phyloP scores from a whole-genome alignment of 495 filamentous ascomycete genomes.

The Aspergillus hancockii region DNA sequence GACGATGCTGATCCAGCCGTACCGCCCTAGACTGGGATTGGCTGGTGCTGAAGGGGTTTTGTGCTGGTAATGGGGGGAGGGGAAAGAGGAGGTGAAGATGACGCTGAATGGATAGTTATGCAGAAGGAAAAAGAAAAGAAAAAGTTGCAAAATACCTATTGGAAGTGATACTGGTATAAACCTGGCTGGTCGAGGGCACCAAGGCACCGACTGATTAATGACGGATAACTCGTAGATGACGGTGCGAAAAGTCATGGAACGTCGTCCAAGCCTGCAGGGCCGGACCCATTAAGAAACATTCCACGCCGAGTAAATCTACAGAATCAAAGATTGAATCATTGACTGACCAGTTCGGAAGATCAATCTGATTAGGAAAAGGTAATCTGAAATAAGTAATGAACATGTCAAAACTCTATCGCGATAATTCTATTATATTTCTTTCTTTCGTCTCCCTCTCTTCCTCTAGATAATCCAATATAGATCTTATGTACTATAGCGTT shows the following conservation, averaged over 20 bases:
- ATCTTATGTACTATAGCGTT: neutral
- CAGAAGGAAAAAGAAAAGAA: neutral
- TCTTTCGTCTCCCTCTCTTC: neutral
- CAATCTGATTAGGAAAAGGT: conserved; percentile 22
- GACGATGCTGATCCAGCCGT: conserved; percentile 17
- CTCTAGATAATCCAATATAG: neutral
- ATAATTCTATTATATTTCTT: neutral
- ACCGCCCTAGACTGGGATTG: conserved; percentile 15
- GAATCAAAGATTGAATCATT: conserved; percentile 10
- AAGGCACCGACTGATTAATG: neutral
- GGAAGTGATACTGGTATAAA: neutral
- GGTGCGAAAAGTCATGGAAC: conserved; percentile 6
- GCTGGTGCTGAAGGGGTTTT: conserved; percentile 9
- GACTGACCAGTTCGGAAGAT: conserved; percentile 12
- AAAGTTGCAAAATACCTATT: neutral
- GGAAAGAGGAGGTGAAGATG: neutral
- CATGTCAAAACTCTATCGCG: conserved; percentile 1
- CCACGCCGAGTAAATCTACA: conserved; percentile 11
- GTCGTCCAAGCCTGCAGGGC: conserved; percentile 10
- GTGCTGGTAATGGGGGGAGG: conserved; percentile 1
- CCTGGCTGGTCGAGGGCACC: neutral
- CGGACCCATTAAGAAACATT: too few relatives aligned
- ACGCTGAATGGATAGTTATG: neutral
- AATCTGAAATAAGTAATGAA: conserved; percentile 16
- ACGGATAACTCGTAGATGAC: conserved; percentile 2